Evolutionary conservation across 2,329 filamentous ascomycete species (phyloP).

Genomic region (Purpureocillium lavendulum): DNA sequence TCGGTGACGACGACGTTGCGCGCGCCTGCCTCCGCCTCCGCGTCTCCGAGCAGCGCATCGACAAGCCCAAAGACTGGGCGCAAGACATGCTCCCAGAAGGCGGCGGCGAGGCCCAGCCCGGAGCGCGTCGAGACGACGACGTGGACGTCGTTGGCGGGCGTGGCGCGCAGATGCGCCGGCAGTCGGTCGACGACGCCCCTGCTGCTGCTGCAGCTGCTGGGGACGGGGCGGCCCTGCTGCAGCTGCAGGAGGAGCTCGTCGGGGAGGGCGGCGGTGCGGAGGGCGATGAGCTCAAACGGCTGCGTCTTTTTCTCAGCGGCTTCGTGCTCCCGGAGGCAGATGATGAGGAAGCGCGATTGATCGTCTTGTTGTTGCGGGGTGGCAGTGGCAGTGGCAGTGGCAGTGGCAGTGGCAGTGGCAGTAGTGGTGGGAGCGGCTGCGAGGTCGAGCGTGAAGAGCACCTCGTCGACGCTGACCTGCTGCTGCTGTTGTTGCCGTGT

Average conservation of each 20-base stretch:
- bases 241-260: conserved; percentile 20
- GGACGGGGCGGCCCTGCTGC: conserved; percentile 20
- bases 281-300: conserved; percentile 16
- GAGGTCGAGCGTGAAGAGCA: conserved; percentile 18
- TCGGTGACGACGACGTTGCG: conserved; percentile 49
- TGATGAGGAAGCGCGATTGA: too few species aligned
- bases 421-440: too few species aligned
- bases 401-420: not conserved
- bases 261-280: conserved; percentile 25
- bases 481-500: too few species aligned
- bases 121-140: conserved; percentile 61
- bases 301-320: conserved; percentile 13
- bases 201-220: too few species aligned
- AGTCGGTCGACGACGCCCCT: conserved; percentile 25
- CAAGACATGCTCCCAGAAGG: conserved; percentile 48
- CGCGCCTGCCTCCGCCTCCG: not conserved
- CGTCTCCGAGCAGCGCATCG: conserved; percentile 12
- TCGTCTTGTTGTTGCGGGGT: too few species aligned
- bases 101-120: conserved; percentile 48
- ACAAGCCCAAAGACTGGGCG: conserved; percentile 43
- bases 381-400: too few species aligned
- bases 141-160: conserved; percentile 33
- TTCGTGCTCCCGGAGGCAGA: too few species aligned
- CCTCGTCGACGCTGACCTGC: conserved; percentile 12
- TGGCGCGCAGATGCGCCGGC: conserved; percentile 27